These are phyloP conservation scores for Fusarium paranaense DNA, from an alignment of 2,329 filamentous ascomycete genomes.

Conservation along the genomic window DNA sequence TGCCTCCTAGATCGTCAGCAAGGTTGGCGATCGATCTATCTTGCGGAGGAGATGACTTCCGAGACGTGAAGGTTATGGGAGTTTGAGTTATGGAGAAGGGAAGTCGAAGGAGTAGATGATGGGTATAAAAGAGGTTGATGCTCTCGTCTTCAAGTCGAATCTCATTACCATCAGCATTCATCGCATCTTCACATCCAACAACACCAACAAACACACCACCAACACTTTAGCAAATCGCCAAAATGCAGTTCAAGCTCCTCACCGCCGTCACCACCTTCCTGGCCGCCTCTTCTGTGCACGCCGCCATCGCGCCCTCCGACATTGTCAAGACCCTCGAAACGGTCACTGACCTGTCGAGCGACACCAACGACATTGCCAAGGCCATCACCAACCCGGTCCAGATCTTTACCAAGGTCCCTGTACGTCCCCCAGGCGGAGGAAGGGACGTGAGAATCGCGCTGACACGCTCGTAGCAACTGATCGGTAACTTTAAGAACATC, in stretches of 20 bases:
- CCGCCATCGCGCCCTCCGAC: not conserved
- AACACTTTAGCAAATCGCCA: not conserved
- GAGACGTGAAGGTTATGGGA: not conserved
- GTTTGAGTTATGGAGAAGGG: not conserved
- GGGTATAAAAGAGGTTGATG: not conserved
- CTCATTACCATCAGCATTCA: not conserved
- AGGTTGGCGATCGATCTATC: not conserved
- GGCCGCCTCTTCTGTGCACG: constrained; percentile 20
- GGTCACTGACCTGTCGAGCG: not conserved
- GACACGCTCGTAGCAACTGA: not conserved
- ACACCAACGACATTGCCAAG: not conserved
- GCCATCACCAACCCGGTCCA: not conserved
- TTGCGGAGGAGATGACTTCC: not conserved
- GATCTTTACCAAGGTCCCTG: not conserved
- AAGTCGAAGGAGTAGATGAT: not conserved
- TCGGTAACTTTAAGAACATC: not conserved
- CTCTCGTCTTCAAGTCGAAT: not conserved
- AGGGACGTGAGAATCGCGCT: not conserved
- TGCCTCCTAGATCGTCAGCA: not conserved
- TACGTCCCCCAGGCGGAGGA: not conserved
- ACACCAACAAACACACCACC: not conserved
- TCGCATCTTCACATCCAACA: not conserved
- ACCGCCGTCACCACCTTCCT: constrained; percentile 30
- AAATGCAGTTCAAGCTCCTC: constrained; percentile 36
- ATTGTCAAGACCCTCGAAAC: not conserved